phyloP scores from a whole-genome alignment of 805 yeast genomes.

The Candida parachauliodes region DNA sequence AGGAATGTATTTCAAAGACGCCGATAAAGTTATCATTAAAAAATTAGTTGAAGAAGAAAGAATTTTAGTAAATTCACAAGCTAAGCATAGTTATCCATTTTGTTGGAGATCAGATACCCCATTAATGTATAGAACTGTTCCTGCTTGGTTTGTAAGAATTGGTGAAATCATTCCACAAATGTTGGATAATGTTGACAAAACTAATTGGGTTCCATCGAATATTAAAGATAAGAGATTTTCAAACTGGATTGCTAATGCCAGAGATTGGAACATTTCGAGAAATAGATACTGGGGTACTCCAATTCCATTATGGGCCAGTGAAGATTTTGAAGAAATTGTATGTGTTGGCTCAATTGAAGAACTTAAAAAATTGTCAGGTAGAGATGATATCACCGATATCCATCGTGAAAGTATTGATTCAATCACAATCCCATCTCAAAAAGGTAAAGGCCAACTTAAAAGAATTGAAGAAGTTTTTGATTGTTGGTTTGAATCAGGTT shows the following conservation, averaged over 20 bases:
- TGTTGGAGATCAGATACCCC: slow-evolving; percentile 99
- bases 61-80: slow-evolving; percentile 71
- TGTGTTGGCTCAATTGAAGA: slow-evolving; percentile 91
- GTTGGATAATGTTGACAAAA: slow-evolving; percentile 77
- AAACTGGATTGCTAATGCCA: slow-evolving; percentile 97
- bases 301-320: slow-evolving; percentile 95
- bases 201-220: slow-evolving; percentile 91
- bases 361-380: slow-evolving; percentile 81
- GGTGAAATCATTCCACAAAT: slow-evolving; percentile 84
- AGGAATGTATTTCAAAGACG: slow-evolving; percentile 91
- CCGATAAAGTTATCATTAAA: slow-evolving; percentile 88
- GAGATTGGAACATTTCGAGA: slow-evolving; percentile 99
- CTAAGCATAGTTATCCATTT: slow-evolving; percentile 96
- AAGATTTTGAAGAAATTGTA: slow-evolving; percentile 86
- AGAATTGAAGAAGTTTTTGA: slow-evolving; percentile 98
- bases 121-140: slow-evolving; percentile 90
- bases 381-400: slow-evolving; percentile 74
- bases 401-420: slow-evolving; percentile 93
- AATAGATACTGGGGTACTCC: slow-evolving; percentile 99
- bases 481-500: slow-evolving; percentile 99
- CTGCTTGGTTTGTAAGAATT: slow-evolving; percentile 97
- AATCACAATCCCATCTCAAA: slow-evolving; percentile 86
- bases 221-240: slow-evolving; percentile 94
- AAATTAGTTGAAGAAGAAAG: slow-evolving; percentile 74
- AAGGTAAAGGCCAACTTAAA: slow-evolving; percentile 81